These are phyloP conservation scores for Naganishia vaughanmartiniae DNA, from an alignment of 768 basidiomycete genomes.

Conservation along the genomic window DNA sequence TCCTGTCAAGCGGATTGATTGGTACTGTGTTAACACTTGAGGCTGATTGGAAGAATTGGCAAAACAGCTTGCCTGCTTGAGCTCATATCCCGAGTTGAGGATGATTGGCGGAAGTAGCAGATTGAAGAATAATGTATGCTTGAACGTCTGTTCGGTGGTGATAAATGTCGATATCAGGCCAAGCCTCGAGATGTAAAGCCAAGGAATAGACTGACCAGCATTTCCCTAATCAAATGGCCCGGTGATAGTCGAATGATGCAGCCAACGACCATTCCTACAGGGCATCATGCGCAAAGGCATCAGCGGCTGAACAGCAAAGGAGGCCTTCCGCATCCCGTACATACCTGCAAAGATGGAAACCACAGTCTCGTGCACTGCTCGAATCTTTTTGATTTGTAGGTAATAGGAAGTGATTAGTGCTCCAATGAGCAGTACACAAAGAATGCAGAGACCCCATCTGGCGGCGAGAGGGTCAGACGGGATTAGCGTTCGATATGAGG, in stretches of 20 bases:
- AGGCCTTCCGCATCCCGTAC: constrained; percentile 12
- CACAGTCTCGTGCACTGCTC: constrained; percentile 91
- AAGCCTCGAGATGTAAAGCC: neutral
- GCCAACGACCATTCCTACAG: constrained; percentile 80
- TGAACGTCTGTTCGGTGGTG: constrained; percentile 68
- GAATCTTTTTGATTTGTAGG: constrained; percentile 92
- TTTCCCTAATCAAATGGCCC: constrained; percentile 90
- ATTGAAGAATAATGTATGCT: constrained; percentile 96
- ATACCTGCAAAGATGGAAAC: constrained; percentile 82
- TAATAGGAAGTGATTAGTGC: constrained; percentile 97
- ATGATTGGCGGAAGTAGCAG: constrained; percentile 97
- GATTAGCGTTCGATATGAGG: neutral
- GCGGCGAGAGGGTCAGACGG: neutral
- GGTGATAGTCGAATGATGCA: constrained; percentile 83
- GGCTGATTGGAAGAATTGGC: neutral
- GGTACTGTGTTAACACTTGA: neutral
- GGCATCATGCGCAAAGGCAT: neutral
- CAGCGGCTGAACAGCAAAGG: neutral
- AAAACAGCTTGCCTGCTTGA: constrained; percentile 71
- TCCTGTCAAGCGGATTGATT: constrained; percentile 59
- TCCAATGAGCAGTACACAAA: constrained; percentile 75
- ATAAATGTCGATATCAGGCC: neutral
- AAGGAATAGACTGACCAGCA: constrained; percentile 72
- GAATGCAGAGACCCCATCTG: constrained; percentile 45
- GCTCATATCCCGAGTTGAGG: constrained; percentile 93